Evolutionary conservation across 768 basidiomycete genomes (phyloP), one percentile per base, ranked within the genome.

Genomic region (Dioszegia crocea): DNA sequence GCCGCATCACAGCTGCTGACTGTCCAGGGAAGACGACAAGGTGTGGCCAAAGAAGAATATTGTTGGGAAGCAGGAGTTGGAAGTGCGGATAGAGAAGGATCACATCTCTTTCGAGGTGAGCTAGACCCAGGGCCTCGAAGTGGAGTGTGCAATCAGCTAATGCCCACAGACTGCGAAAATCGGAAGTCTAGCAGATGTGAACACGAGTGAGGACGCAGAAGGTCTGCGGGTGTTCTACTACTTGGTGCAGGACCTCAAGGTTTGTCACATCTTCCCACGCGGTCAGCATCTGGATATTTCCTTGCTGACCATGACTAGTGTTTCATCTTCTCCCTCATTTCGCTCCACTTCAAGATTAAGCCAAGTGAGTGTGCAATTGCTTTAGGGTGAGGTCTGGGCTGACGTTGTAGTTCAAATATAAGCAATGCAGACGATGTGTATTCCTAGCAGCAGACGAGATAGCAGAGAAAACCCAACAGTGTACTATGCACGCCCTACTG

Each of bases 31-130:
- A 83, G 96, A 99, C 75, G 96, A 99, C 79, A 83, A 86, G 0
- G 89, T 91, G 70, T 99, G 96, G 96, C 96, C 96, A 3, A 96
- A 97, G 80, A 97, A 96, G 81, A 94, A 94, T 76, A 92, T 97
- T 29, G 92, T 97, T 26, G 96, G 96, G 46, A 92, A 94, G 79
- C 96, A 99, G 77, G 94, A 98, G 78, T 83, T 99, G 38, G 96
- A 99, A 78, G 90, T 98, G 58, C 85, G 91, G 51, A 76, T 96
- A 48, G 93, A 92, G 31, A 91, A 86, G 67, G 90, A 96, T 68
- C 96, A 98, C 73, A 97, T 98, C 57, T 86, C 91, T 2, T 98
- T 98, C 63, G 93, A 99, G 83, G 93, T 92, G 46, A 52, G 84
- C 70, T 46, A 52, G 5, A n/a, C 30, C 30, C 12, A n/a, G 23